Base-by-base conservation (phyloP, 768 basidiomycete species). In the Lactarius vividus region DNA sequence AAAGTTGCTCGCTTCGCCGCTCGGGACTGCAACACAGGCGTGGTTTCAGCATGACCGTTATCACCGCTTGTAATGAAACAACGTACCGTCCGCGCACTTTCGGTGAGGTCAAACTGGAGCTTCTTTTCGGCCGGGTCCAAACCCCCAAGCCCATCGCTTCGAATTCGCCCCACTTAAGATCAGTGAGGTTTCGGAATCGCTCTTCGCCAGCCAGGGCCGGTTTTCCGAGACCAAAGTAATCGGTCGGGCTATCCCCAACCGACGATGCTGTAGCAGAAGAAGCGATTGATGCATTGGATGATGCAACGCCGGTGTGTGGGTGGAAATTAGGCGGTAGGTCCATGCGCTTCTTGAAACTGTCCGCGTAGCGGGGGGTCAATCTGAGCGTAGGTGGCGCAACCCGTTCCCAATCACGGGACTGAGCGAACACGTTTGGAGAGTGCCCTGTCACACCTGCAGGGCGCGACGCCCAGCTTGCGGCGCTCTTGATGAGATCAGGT, bases 81-180 rank as follows among this genome's bases (percentile, higher is more conserved):
- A 72, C 88, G 70, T 61, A 85, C 86, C 74, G 80, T 82, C 67
- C 92, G 82, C 29, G 95, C 95, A 63, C 87, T 83, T 77, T 98
- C 97, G 0, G 88, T 96, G 68, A 98, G 76, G 75, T 98, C 96
- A 75, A 99, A 98, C 73, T 94, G 86, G 37, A 98, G 81, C 76
- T 91, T 91, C 76, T 87, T 90, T 69, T 85, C 81, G 55, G 80
- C 77, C 57, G 73, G 73, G 31, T 78, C 83, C 35, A 81, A 73
- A 18, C 79, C 79, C 8, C 85, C 84, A 68, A 97, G 0, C 95
- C 95, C 76, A 86, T 82, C 44, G 82, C 78, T 79, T 96, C 93
- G 72, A 97, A 98, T 73, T 91, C 88, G 8, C 93, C 93, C 95
- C 95, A 97, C 72, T 88, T 90, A 68, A 95, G 78, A 64, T 96